Percentiles rank a stretch among this genome's conserved stretches.
phyloP scores from a whole-genome alignment of 495 filamentous ascomycete species.

The Penicillium verhagenii region DNA sequence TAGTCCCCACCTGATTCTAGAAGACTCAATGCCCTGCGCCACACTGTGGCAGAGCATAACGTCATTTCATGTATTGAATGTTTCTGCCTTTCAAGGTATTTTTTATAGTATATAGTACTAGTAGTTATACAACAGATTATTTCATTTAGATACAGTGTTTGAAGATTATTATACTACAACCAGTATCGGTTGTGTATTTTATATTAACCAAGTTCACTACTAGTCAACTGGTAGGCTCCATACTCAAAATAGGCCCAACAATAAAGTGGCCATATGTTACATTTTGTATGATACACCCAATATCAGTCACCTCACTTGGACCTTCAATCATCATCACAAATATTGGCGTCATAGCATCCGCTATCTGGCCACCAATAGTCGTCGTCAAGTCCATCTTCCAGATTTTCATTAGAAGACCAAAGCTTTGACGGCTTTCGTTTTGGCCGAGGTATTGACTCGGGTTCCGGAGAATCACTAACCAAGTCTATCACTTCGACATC shows the following conservation, averaged over 20 bases:
- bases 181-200: no score
- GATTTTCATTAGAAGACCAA: not conserved
- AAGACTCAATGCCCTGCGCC: not conserved
- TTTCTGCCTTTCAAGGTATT: no score
- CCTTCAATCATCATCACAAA: constrained; percentile 10
- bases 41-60: not conserved
- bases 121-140: no score
- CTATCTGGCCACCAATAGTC: constrained; percentile 50
- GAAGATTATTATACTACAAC: no score
- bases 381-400: constrained; percentile 32
- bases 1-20: not conserved
- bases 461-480: constrained; percentile 2
- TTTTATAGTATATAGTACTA: not conserved
- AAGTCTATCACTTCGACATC: constrained; percentile 8
- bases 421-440: not conserved
- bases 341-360: constrained; percentile 31
- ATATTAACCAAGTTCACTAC: no score
- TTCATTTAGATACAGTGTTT: no score
- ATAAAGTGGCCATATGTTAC: no score
- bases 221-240: no score
- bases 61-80: no score
- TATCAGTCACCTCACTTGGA: no score
- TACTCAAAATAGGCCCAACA: no score
- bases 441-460: not conserved
- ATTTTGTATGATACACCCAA: no score